Conservation (phyloP, 2,329 filamentous ascomycete species). For the Ceratocystiopsis brevicomis region DNA sequence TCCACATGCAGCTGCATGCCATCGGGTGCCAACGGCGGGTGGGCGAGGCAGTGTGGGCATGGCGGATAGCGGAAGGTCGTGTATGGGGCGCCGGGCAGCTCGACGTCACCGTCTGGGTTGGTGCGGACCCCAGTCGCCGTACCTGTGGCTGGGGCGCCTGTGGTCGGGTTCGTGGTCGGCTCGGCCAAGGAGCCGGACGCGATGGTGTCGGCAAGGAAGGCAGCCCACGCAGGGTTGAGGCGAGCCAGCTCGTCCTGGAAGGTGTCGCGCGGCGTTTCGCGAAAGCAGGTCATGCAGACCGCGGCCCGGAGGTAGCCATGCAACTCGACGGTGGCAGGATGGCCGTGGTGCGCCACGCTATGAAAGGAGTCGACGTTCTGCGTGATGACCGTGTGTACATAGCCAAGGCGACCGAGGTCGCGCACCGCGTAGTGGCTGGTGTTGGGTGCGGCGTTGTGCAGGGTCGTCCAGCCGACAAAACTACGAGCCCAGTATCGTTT, state of each 20-base stretch:
- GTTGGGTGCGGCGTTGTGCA: slow-evolving; percentile 66
- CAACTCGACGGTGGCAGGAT: slow-evolving; percentile 57
- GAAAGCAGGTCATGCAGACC: slow-evolving; percentile 61
- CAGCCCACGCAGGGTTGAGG: slow-evolving; percentile 74
- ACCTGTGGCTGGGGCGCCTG: slow-evolving; percentile 23
- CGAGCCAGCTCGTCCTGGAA: slow-evolving; percentile 61
- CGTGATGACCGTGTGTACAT: slow-evolving; percentile 63
- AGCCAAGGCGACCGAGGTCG: slow-evolving; percentile 50
- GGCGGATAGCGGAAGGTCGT: slow-evolving; percentile 79
- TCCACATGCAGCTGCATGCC: slow-evolving; percentile 39
- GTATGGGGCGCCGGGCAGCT: slow-evolving; percentile 73
- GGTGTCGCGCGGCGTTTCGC: slow-evolving; percentile 46
- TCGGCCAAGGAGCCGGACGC: slow-evolving; percentile 39
- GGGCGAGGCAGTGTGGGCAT: slow-evolving; percentile 59
- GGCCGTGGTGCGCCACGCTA: slow-evolving; percentile 49
- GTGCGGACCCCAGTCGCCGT: slow-evolving; percentile 44
- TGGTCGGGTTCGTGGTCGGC: slow-evolving; percentile 45
- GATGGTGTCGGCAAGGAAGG: slow-evolving; percentile 53
- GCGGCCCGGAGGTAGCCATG: slow-evolving; percentile 77
- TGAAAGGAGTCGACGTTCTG: slow-evolving; percentile 98
- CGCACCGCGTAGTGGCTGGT: slow-evolving; percentile 58
- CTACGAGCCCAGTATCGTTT: slow-evolving; percentile 93
- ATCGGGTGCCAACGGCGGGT: slow-evolving; percentile 37
- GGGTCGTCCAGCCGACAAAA: slow-evolving; percentile 77
- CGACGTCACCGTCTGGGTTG: slow-evolving; percentile 90